phyloP scores from a whole-genome alignment of 2,329 filamentous ascomycete genomes.

The Apiospora arundinis region DNA sequence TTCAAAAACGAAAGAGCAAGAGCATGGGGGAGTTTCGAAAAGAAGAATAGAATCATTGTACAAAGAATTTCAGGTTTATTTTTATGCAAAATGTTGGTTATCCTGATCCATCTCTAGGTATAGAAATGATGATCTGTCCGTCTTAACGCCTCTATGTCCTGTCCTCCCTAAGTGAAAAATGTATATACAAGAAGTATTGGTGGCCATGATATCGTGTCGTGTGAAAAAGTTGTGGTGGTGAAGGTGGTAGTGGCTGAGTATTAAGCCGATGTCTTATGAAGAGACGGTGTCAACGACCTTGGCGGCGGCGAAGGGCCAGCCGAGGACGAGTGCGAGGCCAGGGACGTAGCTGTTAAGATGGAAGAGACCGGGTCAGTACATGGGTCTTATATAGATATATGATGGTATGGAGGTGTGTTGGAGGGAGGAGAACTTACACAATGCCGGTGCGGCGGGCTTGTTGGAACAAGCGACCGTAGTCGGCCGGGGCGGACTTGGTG shows the following conservation, averaged over 20 bases:
- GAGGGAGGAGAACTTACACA: background rate
- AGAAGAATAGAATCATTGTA: background rate
- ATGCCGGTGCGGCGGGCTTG: constrained; percentile 13
- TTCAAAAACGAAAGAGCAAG: too few species aligned
- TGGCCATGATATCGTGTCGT: constrained; percentile 10
- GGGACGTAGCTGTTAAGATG: constrained; percentile 12
- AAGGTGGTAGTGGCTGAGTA: too few species aligned
- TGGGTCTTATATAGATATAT: background rate
- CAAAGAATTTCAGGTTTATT: constrained; percentile 13
- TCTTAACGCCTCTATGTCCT: constrained; percentile 4
- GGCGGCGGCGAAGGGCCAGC: constrained; percentile 19
- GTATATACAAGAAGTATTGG: constrained; percentile 6
- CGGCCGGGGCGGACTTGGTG: constrained; percentile 17
- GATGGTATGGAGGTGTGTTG: background rate
- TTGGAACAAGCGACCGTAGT: constrained; percentile 11
- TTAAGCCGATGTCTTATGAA: background rate
- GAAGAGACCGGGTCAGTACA: background rate
- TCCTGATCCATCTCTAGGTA: background rate
- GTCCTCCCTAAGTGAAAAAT: background rate
- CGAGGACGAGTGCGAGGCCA: background rate
- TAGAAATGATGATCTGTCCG: background rate
- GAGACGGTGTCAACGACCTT: constrained; percentile 1
- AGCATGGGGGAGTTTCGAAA: too few species aligned
- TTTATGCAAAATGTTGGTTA: constrained; percentile 12
- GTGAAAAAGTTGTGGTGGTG: background rate